Evolutionary conservation across 495 filamentous ascomycete species (phyloP), one percentile per base, ranked within the genome.

Genomic region (Gamarada debralockiae): DNA sequence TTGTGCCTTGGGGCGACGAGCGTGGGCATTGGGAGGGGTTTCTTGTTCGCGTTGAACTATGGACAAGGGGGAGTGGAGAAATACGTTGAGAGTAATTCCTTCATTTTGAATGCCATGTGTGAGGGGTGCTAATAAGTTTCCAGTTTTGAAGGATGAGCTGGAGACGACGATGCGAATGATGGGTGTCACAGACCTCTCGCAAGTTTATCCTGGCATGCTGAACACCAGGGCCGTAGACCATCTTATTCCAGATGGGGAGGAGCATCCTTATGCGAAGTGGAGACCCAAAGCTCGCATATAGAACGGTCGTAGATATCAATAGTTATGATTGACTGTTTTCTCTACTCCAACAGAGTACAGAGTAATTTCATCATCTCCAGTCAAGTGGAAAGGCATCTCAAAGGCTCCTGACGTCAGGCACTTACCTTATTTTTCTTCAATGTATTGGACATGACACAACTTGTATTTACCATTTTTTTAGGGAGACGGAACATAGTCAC

Each of bases 121-220:
- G 13, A 39, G n/a, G n/a, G n/a, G n/a, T 31, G 15, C 20, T 25
- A 18, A 50, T 48, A 12, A 31, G 8, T 1, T 22, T 41, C 2
- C 34, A 87, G 85, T 92, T 12, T 69, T 93, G 51, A 79, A 79
- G 60, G 88, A 92, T 58, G 89, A 92, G 61, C 67, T 92, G 27
- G 81, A 86, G 59, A 87, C 82, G 3, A 82, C 87, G 5, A 92
- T 93, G 88, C 78, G 82, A 33, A 83, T 90, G 69, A 82, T 77
- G 53, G 89, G 87, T 2, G 78, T 93, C 29, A 90, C 84, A 22
- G 73, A 83, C 49, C 69, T 92, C 7, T 74, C 79, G n/a, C 74
- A 90, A 67, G 78, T 83, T 8, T 78, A 84, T 59, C 85, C 87
- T 1, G 84, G 84, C 12, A 56, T 87, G 38, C 67, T 90, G 43